These are phyloP conservation scores for Periconia sp. DNA, from an alignment of 2,329 filamentous ascomycete species.

Conservation along the genomic window DNA sequence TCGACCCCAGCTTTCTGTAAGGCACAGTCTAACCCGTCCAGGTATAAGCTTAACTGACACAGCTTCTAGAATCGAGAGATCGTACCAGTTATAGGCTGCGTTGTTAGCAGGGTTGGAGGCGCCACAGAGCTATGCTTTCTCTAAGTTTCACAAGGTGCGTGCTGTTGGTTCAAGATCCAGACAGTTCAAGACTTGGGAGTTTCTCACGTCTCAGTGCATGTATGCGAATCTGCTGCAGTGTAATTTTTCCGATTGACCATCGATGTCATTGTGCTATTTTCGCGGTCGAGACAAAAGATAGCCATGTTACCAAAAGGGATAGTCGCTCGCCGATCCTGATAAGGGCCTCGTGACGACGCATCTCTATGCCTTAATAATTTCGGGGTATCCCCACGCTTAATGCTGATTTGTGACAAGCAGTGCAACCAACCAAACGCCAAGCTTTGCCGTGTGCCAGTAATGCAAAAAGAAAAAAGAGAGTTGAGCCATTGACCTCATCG, in stretches of 20 bases:
- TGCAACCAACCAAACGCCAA: not conserved
- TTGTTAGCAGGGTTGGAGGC: too few relatives aligned
- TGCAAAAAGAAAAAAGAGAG: conserved; percentile 17
- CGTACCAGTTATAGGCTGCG: too few relatives aligned
- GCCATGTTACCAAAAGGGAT: conserved; percentile 23
- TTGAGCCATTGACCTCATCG: conserved; percentile 7
- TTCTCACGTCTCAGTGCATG: too few relatives aligned
- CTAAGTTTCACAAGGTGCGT: too few relatives aligned
- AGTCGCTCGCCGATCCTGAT: conserved; percentile 42
- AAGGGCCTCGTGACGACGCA: conserved; percentile 35
- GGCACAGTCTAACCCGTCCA: too few relatives aligned
- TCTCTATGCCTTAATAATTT: conserved; percentile 18
- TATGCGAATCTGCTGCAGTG: too few relatives aligned
- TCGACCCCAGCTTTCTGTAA: too few relatives aligned
- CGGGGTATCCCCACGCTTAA: conserved; percentile 33
- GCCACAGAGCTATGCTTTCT: too few relatives aligned
- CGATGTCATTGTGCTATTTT: not conserved
- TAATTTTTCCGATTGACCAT: conserved; percentile 18
- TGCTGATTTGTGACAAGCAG: conserved; percentile 1
- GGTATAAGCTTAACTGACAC: too few relatives aligned
- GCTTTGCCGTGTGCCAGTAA: conserved; percentile 23
- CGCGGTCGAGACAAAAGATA: conserved; percentile 28
- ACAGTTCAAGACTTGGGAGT: too few relatives aligned
- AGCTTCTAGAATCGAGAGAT: too few relatives aligned
- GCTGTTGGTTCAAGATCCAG: too few relatives aligned